Evolutionary conservation across 2,329 filamentous ascomycete species (phyloP), one percentile per base, ranked within the genome.

Genomic region (Fusarium sp.): DNA sequence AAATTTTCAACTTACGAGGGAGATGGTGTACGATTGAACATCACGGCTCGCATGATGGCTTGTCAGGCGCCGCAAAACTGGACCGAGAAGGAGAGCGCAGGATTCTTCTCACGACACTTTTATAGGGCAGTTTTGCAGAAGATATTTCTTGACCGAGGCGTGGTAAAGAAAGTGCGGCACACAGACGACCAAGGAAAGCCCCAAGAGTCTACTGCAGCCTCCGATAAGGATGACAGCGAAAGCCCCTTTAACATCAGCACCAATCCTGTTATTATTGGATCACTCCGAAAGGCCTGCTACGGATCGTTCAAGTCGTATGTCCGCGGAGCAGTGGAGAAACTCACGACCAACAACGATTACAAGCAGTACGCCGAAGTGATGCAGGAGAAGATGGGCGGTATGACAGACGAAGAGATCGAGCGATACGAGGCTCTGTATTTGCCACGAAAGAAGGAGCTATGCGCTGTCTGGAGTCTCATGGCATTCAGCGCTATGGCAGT

Each of bases 41-140:
- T 98, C 75, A 99, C 96, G 6, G 94, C 96, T 1, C 89, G 96
- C 44, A 97, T 97, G 91, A 97, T 98, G 95, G 95, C 95, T 4
- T 94, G 96, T 49, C 96, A 99, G 81, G 96, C 96, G 9, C 94
- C 96, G 2, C 85, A 90, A 62, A 99, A 99, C 81, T 99, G 96
- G 96, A 92, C 91, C 3, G 83, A 84, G 24, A 82, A 85, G 28
- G 94, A 97, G 63, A 96, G 92, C 76, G 91, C 94, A 51, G 85
- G 83, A 9, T 99, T 98, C 81, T 98, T 99, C 82, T 93, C 90
- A 0, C 87, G 95, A 0, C 96, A 99, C 78, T 97, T 96, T 79
- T 99, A 91, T 82, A 92, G 96, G 44, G 93, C 96, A 0, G 84
- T 98, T 0, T 83, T 98, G 22, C 96, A 99, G 78, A 91, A 91